These are phyloP conservation scores for Metschnikowia reukaufii DNA, from an alignment of 805 yeast genomes.

Conservation along the genomic window DNA sequence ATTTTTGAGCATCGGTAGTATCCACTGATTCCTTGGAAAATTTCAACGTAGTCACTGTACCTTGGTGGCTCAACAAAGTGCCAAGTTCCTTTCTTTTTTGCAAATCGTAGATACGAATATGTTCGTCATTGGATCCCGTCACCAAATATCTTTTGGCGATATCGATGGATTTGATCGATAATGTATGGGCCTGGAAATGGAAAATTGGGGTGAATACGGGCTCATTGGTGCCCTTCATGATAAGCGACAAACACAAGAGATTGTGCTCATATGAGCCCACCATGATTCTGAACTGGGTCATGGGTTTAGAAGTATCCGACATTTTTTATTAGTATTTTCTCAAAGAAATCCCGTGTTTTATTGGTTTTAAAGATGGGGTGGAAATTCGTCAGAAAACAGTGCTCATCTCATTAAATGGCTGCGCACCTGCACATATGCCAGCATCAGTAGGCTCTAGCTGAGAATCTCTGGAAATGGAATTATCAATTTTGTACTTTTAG, in stretches of 20 bases:
- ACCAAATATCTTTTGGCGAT: slow-evolving; percentile 81
- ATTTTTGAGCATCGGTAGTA: slow-evolving; percentile 29
- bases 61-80: slow-evolving; percentile 82
- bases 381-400: neutral
- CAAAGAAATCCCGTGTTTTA: no score
- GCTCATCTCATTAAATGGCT: slow-evolving; percentile 9
- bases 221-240: slow-evolving; percentile 55
- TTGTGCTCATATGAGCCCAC: slow-evolving; percentile 97
- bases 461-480: no score
- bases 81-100: slow-evolving; percentile 94
- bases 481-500: no score
- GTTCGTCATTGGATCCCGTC: slow-evolving; percentile 95
- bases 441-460: no score
- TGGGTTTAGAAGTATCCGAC: slow-evolving; percentile 10
- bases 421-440: slow-evolving; percentile 6
- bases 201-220: slow-evolving; percentile 79
- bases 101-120: slow-evolving; percentile 88
- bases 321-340: slow-evolving; percentile 2
- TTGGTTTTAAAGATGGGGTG: neutral
- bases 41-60: slow-evolving; percentile 74
- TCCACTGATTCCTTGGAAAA: slow-evolving; percentile 56
- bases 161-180: slow-evolving; percentile 84
- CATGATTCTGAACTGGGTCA: slow-evolving; percentile 65
- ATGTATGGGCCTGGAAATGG: slow-evolving; percentile 92
- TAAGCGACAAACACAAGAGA: slow-evolving; percentile 75